Conservation (phyloP, 345 rosid genomes). For the Populus ilicifolia region DNA sequence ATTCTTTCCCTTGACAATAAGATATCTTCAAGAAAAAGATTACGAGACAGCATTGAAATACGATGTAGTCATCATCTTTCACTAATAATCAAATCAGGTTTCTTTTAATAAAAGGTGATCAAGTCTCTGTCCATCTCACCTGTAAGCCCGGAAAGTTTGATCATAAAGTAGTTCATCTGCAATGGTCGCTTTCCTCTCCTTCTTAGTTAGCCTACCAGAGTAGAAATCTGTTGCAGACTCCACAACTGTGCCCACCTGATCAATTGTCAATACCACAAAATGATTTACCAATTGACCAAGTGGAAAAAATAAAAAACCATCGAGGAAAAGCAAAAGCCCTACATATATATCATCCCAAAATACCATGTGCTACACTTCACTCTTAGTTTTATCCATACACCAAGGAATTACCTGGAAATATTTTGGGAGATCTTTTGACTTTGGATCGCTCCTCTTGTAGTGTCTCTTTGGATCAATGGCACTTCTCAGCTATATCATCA, state of each 20-base stretch:
- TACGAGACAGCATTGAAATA: not conserved
- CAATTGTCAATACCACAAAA: constrained; percentile 2
- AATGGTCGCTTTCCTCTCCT: constrained; percentile 72
- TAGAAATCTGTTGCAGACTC: constrained; percentile 64
- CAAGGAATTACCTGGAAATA: constrained; percentile 72
- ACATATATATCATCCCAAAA: not conserved
- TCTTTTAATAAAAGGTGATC: not conserved
- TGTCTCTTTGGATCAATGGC: constrained; percentile 79
- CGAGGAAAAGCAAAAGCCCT: not conserved
- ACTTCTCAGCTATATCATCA: constrained; percentile 55
- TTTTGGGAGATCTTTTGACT: constrained; percentile 57
- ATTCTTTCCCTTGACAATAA: not conserved
- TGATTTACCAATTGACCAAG: constrained; percentile 1
- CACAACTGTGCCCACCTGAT: constrained; percentile 78
- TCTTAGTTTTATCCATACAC: not conserved
- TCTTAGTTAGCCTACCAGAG: constrained; percentile 63
- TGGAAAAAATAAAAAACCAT: not conserved
- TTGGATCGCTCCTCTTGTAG: constrained; percentile 67
- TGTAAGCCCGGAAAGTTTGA: constrained; percentile 45
- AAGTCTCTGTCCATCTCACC: constrained; percentile 34
- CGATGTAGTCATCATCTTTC: not conserved
- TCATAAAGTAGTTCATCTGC: constrained; percentile 86
- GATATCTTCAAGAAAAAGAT: not conserved
- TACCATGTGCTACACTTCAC: not conserved
- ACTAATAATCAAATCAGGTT: not conserved